Percentiles rank a stretch among this genome's conserved stretches.
Evolutionary conservation across 2,329 filamentous ascomycete species (phyloP).

Genomic region (Trichoderma cornu-damae): DNA sequence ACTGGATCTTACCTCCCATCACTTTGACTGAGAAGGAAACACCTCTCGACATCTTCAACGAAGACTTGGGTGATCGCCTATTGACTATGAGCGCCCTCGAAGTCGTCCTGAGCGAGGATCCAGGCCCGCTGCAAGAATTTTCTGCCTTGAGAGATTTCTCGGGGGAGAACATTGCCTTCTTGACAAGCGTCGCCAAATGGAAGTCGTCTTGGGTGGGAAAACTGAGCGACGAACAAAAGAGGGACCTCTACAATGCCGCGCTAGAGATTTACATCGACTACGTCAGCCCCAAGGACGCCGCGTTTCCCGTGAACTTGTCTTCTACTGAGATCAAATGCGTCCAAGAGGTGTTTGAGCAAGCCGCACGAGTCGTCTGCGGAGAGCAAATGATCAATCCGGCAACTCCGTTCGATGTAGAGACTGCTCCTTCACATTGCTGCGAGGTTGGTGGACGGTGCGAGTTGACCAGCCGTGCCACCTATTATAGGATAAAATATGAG

Average conservation of each 20-base stretch:
- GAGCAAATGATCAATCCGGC: slow-evolving; percentile 34
- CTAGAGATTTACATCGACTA: slow-evolving; percentile 57
- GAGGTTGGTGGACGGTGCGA: background rate
- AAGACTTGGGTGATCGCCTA: slow-evolving; percentile 37
- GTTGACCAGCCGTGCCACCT: background rate
- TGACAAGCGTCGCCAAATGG: slow-evolving; percentile 52
- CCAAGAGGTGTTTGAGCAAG: slow-evolving; percentile 48
- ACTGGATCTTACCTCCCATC: background rate
- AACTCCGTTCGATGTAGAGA: slow-evolving; percentile 34
- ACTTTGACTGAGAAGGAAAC: slow-evolving; percentile 14
- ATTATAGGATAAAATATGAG: slow-evolving; percentile 26
- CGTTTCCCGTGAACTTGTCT: slow-evolving; percentile 61
- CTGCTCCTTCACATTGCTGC: background rate
- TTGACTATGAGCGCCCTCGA: slow-evolving; percentile 58
- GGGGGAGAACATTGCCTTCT: slow-evolving; percentile 64
- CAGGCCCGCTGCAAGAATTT: slow-evolving; percentile 56
- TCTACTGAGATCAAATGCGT: slow-evolving; percentile 47
- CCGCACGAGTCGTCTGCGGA: slow-evolving; percentile 41
- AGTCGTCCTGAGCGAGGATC: slow-evolving; percentile 52
- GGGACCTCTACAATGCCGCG: slow-evolving; percentile 51
- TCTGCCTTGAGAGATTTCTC: slow-evolving; percentile 62
- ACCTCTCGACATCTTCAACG: slow-evolving; percentile 8
- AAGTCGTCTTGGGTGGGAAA: slow-evolving; percentile 33
- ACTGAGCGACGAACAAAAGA: background rate
- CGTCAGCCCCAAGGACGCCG: slow-evolving; percentile 52